Percentiles rank a stretch among this genome's conserved stretches.
Conservation (phyloP, 768 basidiomycete species). For the Podaxis rugospora region DNA sequence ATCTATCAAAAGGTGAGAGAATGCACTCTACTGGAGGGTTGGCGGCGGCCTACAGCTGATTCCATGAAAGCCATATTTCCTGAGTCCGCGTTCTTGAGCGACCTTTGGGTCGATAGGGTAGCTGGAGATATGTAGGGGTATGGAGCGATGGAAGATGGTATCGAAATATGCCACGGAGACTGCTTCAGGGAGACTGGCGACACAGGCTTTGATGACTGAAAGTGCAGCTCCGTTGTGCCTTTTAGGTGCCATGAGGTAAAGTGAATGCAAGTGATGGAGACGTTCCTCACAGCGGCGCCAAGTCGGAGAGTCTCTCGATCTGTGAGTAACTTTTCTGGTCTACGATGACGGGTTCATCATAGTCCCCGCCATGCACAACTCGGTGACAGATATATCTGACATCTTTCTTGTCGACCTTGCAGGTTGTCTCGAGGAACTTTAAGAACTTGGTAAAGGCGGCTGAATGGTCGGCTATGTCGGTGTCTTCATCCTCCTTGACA, state of each 20-base stretch:
- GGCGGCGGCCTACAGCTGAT: constrained; percentile 47
- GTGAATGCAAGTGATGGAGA: neutral
- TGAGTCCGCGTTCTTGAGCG: constrained; percentile 61
- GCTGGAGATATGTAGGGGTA: constrained; percentile 72
- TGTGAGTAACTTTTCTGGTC: constrained; percentile 65
- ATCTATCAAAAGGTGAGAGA: constrained; percentile 33
- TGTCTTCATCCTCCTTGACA: constrained; percentile 9
- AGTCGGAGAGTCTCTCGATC: constrained; percentile 68
- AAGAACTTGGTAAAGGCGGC: constrained; percentile 64
- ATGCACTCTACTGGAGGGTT: neutral
- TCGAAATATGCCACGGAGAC: constrained; percentile 85
- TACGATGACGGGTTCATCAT: constrained; percentile 65
- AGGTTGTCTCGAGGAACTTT: constrained; percentile 35
- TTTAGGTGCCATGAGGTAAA: neutral
- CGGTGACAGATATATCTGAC: constrained; percentile 66
- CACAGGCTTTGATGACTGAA: constrained; percentile 56
- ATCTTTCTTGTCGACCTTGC: constrained; percentile 34
- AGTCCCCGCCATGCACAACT: constrained; percentile 87
- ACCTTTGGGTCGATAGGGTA: constrained; percentile 71
- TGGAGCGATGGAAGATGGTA: constrained; percentile 75
- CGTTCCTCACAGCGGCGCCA: constrained; percentile 72
- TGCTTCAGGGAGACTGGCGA: constrained; percentile 59
- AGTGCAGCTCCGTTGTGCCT: constrained; percentile 65
- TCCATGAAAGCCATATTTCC: constrained; percentile 93
- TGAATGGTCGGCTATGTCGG: constrained; percentile 48